A percentile compares a stretch with the other conserved stretches of the same genome.
These are phyloP conservation scores for Heritiera littoralis DNA, from an alignment of 345 rosid species.

Conservation along the genomic window DNA sequence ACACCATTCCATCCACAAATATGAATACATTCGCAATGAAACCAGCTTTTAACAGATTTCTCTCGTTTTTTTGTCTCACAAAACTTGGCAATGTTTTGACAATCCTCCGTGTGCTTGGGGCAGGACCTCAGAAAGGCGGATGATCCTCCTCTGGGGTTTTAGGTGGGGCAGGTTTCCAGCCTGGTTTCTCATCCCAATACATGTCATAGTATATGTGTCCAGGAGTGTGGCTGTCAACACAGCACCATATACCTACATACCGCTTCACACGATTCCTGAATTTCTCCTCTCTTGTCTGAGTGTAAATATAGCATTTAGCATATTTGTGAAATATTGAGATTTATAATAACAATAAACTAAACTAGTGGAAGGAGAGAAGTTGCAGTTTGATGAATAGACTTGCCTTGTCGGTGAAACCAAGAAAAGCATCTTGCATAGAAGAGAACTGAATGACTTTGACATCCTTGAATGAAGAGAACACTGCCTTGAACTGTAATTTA, in stretches of 20 bases:
- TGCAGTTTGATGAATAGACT: constrained; percentile 23
- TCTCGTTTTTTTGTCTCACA: no score
- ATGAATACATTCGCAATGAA: no score
- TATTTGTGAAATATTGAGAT: constrained; percentile 12
- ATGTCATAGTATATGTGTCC: constrained; percentile 94
- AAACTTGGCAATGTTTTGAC: not conserved
- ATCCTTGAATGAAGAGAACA: constrained; percentile 69
- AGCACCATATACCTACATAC: constrained; percentile 96
- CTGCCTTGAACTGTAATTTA: constrained; percentile 55
- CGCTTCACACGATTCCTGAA: constrained; percentile 75
- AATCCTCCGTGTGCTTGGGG: not conserved
- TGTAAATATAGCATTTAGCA: constrained; percentile 1
- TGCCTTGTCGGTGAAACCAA: constrained; percentile 75
- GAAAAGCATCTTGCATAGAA: constrained; percentile 83
- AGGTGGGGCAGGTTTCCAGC: constrained; percentile 88
- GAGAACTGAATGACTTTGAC: constrained; percentile 86
- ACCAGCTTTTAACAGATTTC: no score
- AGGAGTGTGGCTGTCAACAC: constrained; percentile 67
- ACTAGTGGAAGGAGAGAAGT: not conserved
- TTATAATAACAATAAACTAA: not conserved
- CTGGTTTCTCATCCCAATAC: constrained; percentile 97
- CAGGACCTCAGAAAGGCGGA: constrained; percentile 56
- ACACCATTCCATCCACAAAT: constrained; percentile 4
- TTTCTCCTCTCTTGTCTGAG: constrained; percentile 67
- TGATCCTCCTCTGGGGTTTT: constrained; percentile 69